These are phyloP conservation scores for Phytophthora brassicae DNA, from an alignment of 352 stramenopile genomes.

Conservation along the genomic window DNA sequence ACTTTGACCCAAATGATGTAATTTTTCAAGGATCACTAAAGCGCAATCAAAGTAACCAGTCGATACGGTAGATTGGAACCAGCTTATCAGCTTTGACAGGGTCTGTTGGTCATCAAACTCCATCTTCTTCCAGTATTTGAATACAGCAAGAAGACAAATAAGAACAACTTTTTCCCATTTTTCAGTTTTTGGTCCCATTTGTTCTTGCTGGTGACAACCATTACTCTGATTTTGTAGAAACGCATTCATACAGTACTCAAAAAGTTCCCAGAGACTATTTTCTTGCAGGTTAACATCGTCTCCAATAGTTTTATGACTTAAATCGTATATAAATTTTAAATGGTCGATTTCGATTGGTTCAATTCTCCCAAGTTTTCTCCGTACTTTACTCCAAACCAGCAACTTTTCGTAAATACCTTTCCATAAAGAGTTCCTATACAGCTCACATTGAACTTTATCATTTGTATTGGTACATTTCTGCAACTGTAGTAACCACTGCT, in stretches of 20 bases:
- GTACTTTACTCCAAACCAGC: conserved; percentile 4
- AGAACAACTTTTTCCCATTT: conserved; percentile 8
- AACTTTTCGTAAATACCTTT: conserved; percentile 19
- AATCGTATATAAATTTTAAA: conserved; percentile 25
- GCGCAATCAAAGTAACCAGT: conserved; percentile 31
- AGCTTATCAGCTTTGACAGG: conserved; percentile 6
- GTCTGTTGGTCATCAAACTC: background rate
- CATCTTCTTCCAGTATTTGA: conserved; percentile 12
- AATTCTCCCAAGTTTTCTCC: background rate
- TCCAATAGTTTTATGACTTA: background rate
- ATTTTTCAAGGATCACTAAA: conserved; percentile 25
- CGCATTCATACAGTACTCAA: conserved; percentile 19
- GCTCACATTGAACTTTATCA: background rate
- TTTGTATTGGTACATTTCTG: background rate
- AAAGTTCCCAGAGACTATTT: conserved; percentile 4
- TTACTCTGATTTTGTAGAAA: conserved; percentile 9
- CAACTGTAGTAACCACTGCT: conserved; percentile 1
- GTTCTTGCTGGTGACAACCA: background rate
- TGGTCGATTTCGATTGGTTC: conserved; percentile 28
- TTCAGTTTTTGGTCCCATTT: background rate
- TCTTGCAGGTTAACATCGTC: background rate
- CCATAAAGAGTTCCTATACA: conserved; percentile 7
- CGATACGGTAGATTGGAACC: conserved; percentile 20
- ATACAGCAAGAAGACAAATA: conserved; percentile 11
- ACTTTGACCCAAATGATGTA: background rate